A percentile compares a stretch with the other conserved stretches of the same genome.
These are phyloP conservation scores for Pseudocercospora eumusae DNA, from an alignment of 2,329 filamentous ascomycete genomes.

Conservation along the genomic window DNA sequence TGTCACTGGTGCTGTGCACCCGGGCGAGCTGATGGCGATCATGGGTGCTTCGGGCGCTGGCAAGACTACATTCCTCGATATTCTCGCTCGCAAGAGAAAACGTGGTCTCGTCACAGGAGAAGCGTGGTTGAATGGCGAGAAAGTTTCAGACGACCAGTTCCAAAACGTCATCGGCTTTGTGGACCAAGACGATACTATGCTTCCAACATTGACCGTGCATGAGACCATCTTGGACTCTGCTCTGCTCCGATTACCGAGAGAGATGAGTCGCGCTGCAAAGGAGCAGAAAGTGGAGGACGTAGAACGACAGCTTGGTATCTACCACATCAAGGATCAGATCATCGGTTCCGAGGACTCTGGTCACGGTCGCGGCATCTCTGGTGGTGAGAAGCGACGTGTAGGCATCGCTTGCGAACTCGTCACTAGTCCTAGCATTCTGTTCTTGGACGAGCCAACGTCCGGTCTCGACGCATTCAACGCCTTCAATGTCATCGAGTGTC, in stretches of 20 bases:
- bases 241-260: constrained; percentile 81
- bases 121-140: constrained; percentile 92
- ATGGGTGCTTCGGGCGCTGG: constrained; percentile 98
- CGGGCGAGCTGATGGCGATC: constrained; percentile 93
- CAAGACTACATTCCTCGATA: constrained; percentile 96
- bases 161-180: constrained; percentile 93
- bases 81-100: constrained; percentile 95
- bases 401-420: constrained; percentile 97
- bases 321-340: constrained; percentile 88
- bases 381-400: constrained; percentile 92
- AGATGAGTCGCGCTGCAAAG: constrained; percentile 87
- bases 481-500: constrained; percentile 95
- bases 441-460: constrained; percentile 95
- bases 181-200: constrained; percentile 96
- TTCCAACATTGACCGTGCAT: constrained; percentile 93
- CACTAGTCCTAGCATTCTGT: constrained; percentile 94
- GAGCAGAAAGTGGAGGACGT: constrained; percentile 90
- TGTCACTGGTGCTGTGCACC: constrained; percentile 83
- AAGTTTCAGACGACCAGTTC: constrained; percentile 79
- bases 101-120: constrained; percentile 74
- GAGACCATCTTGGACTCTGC: constrained; percentile 97
- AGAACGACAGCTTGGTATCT: constrained; percentile 92
- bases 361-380: constrained; percentile 91
- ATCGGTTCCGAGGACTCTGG: constrained; percentile 96
- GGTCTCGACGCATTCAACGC: constrained; percentile 96